Conservation (phyloP, 106 monocot genomes). For the Dactylorhiza incarnata region DNA sequence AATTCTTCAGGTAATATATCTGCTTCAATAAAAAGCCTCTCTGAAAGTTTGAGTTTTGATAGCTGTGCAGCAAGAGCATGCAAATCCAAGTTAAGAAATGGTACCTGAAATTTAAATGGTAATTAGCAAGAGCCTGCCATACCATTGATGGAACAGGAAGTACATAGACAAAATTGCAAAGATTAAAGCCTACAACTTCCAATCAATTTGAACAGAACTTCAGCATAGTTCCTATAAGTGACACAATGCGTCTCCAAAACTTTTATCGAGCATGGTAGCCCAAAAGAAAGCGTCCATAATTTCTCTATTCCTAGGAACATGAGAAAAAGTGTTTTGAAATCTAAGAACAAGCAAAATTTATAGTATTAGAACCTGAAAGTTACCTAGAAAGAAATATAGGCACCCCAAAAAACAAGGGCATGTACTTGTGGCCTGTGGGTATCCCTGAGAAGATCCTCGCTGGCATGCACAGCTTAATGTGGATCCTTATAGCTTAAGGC, state of each 20-base stretch:
- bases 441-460: no score
- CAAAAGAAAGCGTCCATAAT: not conserved
- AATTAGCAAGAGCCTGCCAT: conserved; percentile 1
- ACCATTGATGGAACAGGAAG: not conserved
- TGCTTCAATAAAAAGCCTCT: conserved; percentile 81
- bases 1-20: conserved; percentile 55
- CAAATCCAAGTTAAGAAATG: conserved; percentile 79
- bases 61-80: conserved; percentile 61
- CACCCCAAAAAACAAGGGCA: no score
- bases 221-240: not conserved
- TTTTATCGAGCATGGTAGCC: not conserved
- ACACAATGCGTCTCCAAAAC: not conserved
- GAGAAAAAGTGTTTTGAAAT: not conserved
- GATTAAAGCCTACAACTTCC: not conserved
- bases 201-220: not conserved
- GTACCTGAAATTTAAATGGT: conserved; percentile 36
- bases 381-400: not conserved
- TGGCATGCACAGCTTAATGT: no score
- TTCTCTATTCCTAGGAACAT: not conserved
- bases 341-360: not conserved
- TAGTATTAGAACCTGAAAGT: not conserved
- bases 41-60: conserved; percentile 55
- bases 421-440: no score
- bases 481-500: no score
- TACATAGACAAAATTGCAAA: not conserved